phyloP scores from a whole-genome alignment of 768 basidiomycete species.

The Lentinula lateritia region DNA sequence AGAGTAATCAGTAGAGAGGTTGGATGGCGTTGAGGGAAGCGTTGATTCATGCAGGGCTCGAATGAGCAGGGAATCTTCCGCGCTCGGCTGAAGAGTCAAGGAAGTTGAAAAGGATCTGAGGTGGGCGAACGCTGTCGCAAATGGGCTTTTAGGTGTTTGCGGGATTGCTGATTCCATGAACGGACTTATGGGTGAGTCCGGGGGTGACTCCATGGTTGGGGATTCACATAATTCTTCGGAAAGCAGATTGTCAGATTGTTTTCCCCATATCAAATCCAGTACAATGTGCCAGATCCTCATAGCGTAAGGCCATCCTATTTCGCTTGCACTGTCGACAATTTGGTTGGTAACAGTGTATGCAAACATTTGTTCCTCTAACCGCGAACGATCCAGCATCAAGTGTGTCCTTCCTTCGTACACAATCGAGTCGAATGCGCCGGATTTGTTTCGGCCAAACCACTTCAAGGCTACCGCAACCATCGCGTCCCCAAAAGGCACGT shows the following conservation, averaged over 20 bases:
- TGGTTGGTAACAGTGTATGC: slow-evolving; percentile 91
- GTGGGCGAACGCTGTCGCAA: neutral
- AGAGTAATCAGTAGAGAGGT: slow-evolving; percentile 81
- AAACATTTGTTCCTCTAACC: slow-evolving; percentile 89
- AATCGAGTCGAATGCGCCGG: slow-evolving; percentile 41
- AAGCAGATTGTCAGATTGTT: neutral
- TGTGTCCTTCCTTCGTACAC: slow-evolving; percentile 23
- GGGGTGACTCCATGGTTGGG: neutral
- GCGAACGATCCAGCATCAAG: slow-evolving; percentile 33
- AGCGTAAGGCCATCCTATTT: slow-evolving; percentile 78
- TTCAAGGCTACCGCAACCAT: slow-evolving; percentile 35
- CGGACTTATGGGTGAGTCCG: neutral
- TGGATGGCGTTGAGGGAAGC: slow-evolving; percentile 33
- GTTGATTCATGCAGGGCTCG: neutral
- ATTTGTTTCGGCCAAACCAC: slow-evolving; percentile 40
- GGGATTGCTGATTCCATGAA: neutral
- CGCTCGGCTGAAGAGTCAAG: slow-evolving; percentile 72
- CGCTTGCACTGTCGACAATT: slow-evolving; percentile 68
- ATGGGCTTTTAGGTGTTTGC: neutral
- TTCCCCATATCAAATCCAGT: neutral
- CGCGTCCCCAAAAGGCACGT: slow-evolving; percentile 89
- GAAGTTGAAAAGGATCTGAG: slow-evolving; percentile 54
- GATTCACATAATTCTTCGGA: neutral
- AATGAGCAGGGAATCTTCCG: neutral
- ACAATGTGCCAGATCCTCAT: neutral